Evolutionary conservation across 2,329 filamentous ascomycete genomes (phyloP).

Genomic region (Parastagonospora nodorum): DNA sequence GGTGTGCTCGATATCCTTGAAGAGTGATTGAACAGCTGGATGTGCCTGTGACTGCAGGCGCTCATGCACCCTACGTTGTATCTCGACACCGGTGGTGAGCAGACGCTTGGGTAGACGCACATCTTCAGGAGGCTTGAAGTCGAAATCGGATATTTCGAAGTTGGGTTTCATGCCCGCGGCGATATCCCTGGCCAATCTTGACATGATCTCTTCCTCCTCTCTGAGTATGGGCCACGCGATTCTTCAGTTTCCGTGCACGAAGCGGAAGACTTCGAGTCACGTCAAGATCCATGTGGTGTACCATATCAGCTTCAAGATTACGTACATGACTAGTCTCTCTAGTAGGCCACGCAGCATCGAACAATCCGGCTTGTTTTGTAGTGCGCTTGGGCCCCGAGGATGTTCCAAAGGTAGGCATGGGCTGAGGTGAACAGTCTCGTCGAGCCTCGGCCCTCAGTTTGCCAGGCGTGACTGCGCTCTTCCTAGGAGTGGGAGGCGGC

Average conservation of each 20-base stretch:
- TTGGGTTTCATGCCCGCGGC: conserved; percentile 2
- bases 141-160: neutral
- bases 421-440: conserved; percentile 19
- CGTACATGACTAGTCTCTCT: conserved; percentile 58
- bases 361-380: conserved; percentile 68
- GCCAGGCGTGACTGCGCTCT: conserved; percentile 53
- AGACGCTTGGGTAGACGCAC: conserved; percentile 43
- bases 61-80: conserved; percentile 46
- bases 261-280: conserved; percentile 1
- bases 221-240: conserved; percentile 33
- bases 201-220: conserved; percentile 32
- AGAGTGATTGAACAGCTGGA: conserved; percentile 65
- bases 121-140: conserved; percentile 25
- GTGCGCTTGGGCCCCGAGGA: conserved; percentile 26
- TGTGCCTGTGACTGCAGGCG: conserved; percentile 49
- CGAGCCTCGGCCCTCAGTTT: conserved; percentile 49
- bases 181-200: conserved; percentile 26
- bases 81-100: conserved; percentile 44
- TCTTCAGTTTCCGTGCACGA: conserved; percentile 46
- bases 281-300: neutral
- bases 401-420: conserved; percentile 24
- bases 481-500: conserved; percentile 26
- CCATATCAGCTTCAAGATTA: conserved; percentile 19
- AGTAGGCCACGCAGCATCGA: conserved; percentile 73
- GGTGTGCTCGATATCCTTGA: conserved; percentile 61